These are phyloP conservation scores for Ganoderma boninense DNA, from an alignment of 1,284 basidiomycete genomes.

Conservation along the genomic window DNA sequence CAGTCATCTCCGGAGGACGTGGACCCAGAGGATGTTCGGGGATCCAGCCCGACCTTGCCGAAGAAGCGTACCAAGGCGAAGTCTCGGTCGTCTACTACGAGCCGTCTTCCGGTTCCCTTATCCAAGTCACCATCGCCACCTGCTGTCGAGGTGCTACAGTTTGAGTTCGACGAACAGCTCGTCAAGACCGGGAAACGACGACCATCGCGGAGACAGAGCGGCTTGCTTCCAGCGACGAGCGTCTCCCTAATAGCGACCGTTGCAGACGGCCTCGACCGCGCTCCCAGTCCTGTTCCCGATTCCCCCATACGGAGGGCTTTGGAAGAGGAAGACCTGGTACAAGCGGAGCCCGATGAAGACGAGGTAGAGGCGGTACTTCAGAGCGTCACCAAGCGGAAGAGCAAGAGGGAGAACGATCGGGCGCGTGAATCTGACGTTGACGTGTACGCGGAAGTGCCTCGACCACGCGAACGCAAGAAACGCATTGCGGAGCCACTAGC, in stretches of 20 bases:
- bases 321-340: constrained; percentile 62
- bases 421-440: constrained; percentile 34
- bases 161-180: constrained; percentile 43
- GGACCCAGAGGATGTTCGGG: constrained; percentile 51
- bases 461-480: constrained; percentile 51
- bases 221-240: constrained; percentile 53
- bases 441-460: constrained; percentile 16
- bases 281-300: constrained; percentile 73
- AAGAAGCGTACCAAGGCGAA: constrained; percentile 43
- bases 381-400: constrained; percentile 44
- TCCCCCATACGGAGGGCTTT: constrained; percentile 66
- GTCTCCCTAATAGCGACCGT: constrained; percentile 41
- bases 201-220: constrained; percentile 69
- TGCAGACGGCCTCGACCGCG: constrained; percentile 46
- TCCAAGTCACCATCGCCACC: constrained; percentile 46
- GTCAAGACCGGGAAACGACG: constrained; percentile 55
- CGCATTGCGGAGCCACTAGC: constrained; percentile 45
- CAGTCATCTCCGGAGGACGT: constrained; percentile 42
- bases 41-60: constrained; percentile 45
- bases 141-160: constrained; percentile 34
- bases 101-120: constrained; percentile 54
- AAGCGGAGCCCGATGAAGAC: constrained; percentile 40
- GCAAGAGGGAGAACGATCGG: constrained; percentile 45
- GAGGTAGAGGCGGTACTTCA: constrained; percentile 42
- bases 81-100: constrained; percentile 41